These are phyloP conservation scores for Austroboletus niveus DNA, from an alignment of 1,284 basidiomycete species.

Conservation along the genomic window DNA sequence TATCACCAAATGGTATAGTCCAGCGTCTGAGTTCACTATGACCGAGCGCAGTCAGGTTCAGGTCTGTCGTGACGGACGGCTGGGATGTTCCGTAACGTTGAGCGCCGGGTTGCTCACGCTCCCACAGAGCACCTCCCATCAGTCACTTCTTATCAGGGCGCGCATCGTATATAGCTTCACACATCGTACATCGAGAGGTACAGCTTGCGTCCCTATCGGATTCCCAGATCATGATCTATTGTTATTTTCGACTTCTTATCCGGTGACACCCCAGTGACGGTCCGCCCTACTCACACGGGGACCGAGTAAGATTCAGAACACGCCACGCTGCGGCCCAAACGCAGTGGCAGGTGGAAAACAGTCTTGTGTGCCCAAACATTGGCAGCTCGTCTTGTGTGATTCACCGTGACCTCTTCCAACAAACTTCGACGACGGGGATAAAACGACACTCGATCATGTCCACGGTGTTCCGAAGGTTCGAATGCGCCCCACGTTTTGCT, in stretches of 20 bases:
- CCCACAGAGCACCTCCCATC: conserved; percentile 40
- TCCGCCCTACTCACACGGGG: conserved; percentile 18
- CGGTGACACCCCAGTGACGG: conserved; percentile 18
- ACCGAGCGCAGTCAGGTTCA: not conserved
- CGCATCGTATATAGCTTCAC: conserved; percentile 38
- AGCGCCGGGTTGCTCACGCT: conserved; percentile 4
- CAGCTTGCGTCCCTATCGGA: conserved; percentile 33
- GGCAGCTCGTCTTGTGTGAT: conserved; percentile 1
- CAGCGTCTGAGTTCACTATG: not conserved
- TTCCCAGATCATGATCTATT: conserved; percentile 28
- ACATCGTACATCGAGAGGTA: conserved; percentile 28
- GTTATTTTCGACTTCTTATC: conserved; percentile 16
- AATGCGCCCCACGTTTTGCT: conserved; percentile 29
- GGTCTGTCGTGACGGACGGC: not conserved
- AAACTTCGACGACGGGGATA: conserved; percentile 14
- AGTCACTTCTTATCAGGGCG: conserved; percentile 45
- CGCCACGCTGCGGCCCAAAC: not conserved
- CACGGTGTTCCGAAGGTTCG: conserved; percentile 26
- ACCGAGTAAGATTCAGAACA: conserved; percentile 19
- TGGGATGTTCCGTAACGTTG: conserved; percentile 13
- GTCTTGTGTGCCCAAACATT: not conserved
- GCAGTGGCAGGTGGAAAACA: not conserved
- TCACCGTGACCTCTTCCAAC: not conserved
- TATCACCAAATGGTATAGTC: not conserved
- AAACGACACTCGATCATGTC: conserved; percentile 21